Percentiles rank a stretch among this genome's conserved stretches.
Evolutionary conservation across 1,284 basidiomycete species (phyloP).

Genomic region (Violaceomyces palustris): DNA sequence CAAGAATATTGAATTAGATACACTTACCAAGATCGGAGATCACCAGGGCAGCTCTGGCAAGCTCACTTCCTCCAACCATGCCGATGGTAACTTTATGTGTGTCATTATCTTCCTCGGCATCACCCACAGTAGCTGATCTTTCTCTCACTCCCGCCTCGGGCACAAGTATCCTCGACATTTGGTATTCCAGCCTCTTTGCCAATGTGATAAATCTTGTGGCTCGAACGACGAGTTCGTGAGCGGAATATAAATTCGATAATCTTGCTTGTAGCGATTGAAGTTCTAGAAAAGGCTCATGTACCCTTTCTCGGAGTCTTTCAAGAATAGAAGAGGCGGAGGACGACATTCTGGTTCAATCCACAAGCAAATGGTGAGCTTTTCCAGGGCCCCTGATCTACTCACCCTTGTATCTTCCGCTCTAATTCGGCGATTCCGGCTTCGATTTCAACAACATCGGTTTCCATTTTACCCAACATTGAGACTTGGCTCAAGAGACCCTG

Average conservation of each 20-base stretch:
- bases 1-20: no score
- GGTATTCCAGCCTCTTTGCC: constrained; percentile 20
- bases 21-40: constrained; percentile 18
- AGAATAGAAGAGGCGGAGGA: no score
- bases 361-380: no score
- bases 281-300: constrained; percentile 12
- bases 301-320: constrained; percentile 2
- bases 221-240: constrained; percentile 11
- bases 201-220: constrained; percentile 13
- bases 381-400: no score
- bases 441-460: constrained; percentile 2
- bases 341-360: no score
- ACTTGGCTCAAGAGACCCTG: constrained; percentile 7
- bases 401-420: constrained; percentile 11
- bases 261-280: constrained; percentile 6
- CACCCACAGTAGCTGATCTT: neutral
- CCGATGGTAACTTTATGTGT: constrained; percentile 25
- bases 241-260: constrained; percentile 6
- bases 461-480: constrained; percentile 4
- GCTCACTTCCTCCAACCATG: constrained; percentile 21
- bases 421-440: constrained; percentile 4
- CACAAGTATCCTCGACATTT: constrained; percentile 25
- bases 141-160: neutral
- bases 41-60: constrained; percentile 25
- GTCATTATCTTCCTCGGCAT: constrained; percentile 1